A percentile compares a stretch with the other conserved stretches of the same genome.
These are phyloP conservation scores for Neckera pumila DNA, from an alignment of 225 moss, liverwort and hornwort genomes.

Conservation along the genomic window DNA sequence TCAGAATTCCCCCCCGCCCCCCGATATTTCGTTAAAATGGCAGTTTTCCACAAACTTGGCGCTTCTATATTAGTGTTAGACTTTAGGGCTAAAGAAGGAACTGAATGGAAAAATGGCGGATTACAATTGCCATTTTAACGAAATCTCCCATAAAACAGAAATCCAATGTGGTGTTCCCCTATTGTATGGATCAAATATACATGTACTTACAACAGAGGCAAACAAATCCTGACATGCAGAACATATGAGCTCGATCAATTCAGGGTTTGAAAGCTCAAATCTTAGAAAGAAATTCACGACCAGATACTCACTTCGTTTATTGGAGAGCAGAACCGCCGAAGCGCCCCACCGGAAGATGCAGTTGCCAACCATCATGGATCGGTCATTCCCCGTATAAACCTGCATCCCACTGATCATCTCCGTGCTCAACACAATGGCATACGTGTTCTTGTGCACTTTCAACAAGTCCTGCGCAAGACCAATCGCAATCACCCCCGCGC, in stretches of 20 bases:
- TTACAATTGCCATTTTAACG: too few species aligned
- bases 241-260: not conserved
- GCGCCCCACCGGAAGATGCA: conserved; percentile 42
- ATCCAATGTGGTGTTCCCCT: not conserved
- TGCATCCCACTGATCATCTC: conserved; percentile 24
- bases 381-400: conserved; percentile 18
- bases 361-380: conserved; percentile 42
- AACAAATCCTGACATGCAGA: not conserved
- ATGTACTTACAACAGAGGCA: not conserved
- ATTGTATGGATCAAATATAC: not conserved
- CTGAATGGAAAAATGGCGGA: too few species aligned
- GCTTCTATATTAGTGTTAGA: too few species aligned
- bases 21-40: too few species aligned
- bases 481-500: conserved; percentile 23
- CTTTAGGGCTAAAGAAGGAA: too few species aligned
- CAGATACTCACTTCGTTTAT: conserved; percentile 17
- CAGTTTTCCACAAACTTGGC: too few species aligned
- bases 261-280: not conserved
- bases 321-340: conserved; percentile 20
- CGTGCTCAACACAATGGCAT: conserved; percentile 26
- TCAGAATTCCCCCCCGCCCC: too few species aligned
- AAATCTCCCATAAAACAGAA: too few species aligned
- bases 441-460: conserved; percentile 18
- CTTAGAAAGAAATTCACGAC: not conserved
- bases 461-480: conserved; percentile 19